Evolutionary conservation across 495 filamentous ascomycete species (phyloP), one percentile per base, ranked within the genome.

Genomic region (Penicillium odoratum): DNA sequence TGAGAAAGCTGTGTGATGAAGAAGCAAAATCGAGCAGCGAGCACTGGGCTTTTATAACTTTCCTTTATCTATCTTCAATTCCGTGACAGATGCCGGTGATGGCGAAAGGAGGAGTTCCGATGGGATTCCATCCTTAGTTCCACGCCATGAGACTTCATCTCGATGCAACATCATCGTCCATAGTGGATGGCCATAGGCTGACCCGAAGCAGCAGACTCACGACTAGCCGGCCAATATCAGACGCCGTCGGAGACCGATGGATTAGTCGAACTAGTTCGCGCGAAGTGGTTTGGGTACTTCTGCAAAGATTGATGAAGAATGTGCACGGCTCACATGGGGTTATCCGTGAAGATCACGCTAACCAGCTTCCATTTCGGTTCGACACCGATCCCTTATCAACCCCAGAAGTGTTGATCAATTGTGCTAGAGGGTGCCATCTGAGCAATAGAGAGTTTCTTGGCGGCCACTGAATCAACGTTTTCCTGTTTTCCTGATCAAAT

Each of bases 241-340:
- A 54, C 53, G 54, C 61, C 61, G 61, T 57, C 61, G 61, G 61
- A 63, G 61, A 57, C 61, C 61, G 61, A 50, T 56, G 48, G 26
- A 9, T 13, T 43, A 10, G 15, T 26, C 34, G 10, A 52, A 26
- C 43, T 53, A 53, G 51, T 28, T 31, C 40, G 31, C 28, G 11
- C 4, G 44, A 48, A 34, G n/a, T 18, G 29, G 11, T 36, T 11
- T 28, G 33, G 16, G 2, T 8, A 16, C 29, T 30, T 40, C 29
- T 57, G 56, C 52, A 63, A 48, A 53, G 21, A 51, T 51, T 38
- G 40, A 43, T 34, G 43, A 34, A 63, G 43, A 58, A 30, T 16
- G 30, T 10, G 38, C 44, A 34, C 40, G 8, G 49, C 53, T 53
- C 54, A 43, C 49, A 57, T 53, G 49, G 34, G 38, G 40, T 40